Base-by-base conservation (phyloP, 768 basidiomycete species). In the Clavulina sp. region DNA sequence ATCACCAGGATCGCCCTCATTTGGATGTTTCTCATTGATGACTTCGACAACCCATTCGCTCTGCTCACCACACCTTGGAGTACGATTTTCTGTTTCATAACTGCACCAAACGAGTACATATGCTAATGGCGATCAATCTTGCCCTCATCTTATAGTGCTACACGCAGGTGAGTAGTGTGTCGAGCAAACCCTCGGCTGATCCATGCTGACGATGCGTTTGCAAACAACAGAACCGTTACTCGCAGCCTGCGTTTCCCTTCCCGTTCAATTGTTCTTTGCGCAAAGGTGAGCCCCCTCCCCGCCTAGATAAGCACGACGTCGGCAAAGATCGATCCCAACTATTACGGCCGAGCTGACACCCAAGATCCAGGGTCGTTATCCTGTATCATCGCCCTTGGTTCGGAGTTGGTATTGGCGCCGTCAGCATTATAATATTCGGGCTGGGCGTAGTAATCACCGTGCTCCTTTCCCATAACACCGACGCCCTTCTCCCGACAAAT, bases 191-290 rank as follows among this genome's bases (percentile, higher is more conserved):
- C 13, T 9, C 16, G 26, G 9, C 43, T 13, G 9, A 13, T 16
- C 24, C 43, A 9, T 46, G 9, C 9, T 26, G 9, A 46, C 26
- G 43, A 21, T 13, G 9, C 13, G 43, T 13, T 46, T 13, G 13
- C 26, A 13, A 46, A 13, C 21, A 38, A n/a, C n/a, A n/a, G n/a
- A n/a, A n/a, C n/a, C n/a, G 13, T 46, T 13, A 13, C 43, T 46
- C 43, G 9, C 13, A 24, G 43, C 43, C 24, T 24, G 13, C 13
- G 43, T 46, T 16, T 46, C 43, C 9, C 43, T 46, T 26, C 43
- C 43, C 9, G 43, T 46, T 9, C 43, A 46, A 24, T 28, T 46
- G 9, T 46, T 46, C 43, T 46, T 46, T 46, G 43, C 43, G 13
- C 43, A 28, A 9, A 46, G 43, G 43, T 26, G 26, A 28, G 43